These are phyloP conservation scores for Multifurca ochricompacta DNA, from an alignment of 768 basidiomycete genomes.

Conservation along the genomic window DNA sequence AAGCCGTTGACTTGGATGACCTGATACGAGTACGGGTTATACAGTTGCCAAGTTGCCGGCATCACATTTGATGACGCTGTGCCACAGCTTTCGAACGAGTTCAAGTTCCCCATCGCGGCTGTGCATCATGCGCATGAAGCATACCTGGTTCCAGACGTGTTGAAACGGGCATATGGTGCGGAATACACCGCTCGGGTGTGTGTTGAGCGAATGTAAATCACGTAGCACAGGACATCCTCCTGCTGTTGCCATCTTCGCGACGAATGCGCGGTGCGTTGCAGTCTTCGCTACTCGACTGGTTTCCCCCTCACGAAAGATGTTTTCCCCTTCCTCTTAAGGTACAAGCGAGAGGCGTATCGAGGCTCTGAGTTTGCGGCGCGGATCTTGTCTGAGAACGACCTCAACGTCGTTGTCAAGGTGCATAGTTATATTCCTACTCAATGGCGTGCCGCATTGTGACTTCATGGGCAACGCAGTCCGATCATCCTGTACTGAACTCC, in stretches of 20 bases:
- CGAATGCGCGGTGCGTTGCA: slow-evolving; percentile 44
- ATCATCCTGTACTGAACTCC: slow-evolving; percentile 49
- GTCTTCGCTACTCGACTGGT: slow-evolving; percentile 1
- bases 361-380: slow-evolving; percentile 58
- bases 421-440: background rate
- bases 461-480: slow-evolving; percentile 27
- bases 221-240: slow-evolving; percentile 44
- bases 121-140: slow-evolving; percentile 88
- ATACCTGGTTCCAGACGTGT: slow-evolving; percentile 75
- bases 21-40: slow-evolving; percentile 3
- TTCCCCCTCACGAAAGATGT: slow-evolving; percentile 1
- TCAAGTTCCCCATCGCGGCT: slow-evolving; percentile 73
- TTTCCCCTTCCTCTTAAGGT: slow-evolving; percentile 21
- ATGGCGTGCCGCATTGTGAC: background rate
- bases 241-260: slow-evolving; percentile 74
- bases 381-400: slow-evolving; percentile 48
- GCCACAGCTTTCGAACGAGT: slow-evolving; percentile 76
- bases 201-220: background rate
- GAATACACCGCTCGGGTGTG: background rate
- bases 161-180: slow-evolving; percentile 58
- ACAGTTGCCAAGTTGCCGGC: background rate
- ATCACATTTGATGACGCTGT: background rate
- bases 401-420: slow-evolving; percentile 58
- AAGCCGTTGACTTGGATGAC: slow-evolving; percentile 33
- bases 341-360: slow-evolving; percentile 55